Percentiles rank a stretch among this genome's conserved stretches.
phyloP scores from a whole-genome alignment of 257 asterid genomes.

The Ligustrum vulgare region DNA sequence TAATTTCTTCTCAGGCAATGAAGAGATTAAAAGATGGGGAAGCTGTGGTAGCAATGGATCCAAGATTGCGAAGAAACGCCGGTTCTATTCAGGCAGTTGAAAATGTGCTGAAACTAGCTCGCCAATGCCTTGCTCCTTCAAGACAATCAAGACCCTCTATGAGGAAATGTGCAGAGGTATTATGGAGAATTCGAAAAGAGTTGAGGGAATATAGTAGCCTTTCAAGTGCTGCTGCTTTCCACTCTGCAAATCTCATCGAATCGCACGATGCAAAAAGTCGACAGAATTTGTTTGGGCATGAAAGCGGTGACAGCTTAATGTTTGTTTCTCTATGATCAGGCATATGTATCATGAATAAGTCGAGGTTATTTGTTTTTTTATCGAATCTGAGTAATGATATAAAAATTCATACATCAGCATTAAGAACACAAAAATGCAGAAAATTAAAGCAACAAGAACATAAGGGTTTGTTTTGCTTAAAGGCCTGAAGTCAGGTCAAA shows the following conservation, averaged over 20 bases:
- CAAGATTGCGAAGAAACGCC: conserved; percentile 48
- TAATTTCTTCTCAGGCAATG: conserved; percentile 47
- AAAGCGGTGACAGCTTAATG: conserved; percentile 32
- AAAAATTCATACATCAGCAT: neutral
- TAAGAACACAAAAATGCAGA: no score
- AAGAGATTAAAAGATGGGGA: conserved; percentile 46
- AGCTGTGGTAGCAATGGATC: conserved; percentile 59
- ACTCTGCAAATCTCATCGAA: conserved; percentile 30
- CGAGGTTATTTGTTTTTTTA: neutral
- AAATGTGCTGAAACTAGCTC: conserved; percentile 56
- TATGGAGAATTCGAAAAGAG: conserved; percentile 61
- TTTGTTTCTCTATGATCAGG: conserved; percentile 38
- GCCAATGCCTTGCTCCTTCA: conserved; percentile 59
- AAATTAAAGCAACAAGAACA: no score
- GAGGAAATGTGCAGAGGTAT: conserved; percentile 61
- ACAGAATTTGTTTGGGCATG: conserved; percentile 29
- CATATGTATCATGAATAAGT: neutral
- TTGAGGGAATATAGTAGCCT: conserved; percentile 25
- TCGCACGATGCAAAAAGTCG: conserved; percentile 17
- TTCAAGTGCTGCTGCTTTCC: conserved; percentile 21
- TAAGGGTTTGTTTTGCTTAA: no score
- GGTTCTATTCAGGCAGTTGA: conserved; percentile 49
- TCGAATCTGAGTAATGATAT: neutral
- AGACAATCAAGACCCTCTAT: conserved; percentile 63
- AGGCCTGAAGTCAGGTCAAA: no score